Evolutionary conservation across 2,329 filamentous ascomycete species (phyloP).

Genomic region (Zelopaecilomyces penicillatus): DNA sequence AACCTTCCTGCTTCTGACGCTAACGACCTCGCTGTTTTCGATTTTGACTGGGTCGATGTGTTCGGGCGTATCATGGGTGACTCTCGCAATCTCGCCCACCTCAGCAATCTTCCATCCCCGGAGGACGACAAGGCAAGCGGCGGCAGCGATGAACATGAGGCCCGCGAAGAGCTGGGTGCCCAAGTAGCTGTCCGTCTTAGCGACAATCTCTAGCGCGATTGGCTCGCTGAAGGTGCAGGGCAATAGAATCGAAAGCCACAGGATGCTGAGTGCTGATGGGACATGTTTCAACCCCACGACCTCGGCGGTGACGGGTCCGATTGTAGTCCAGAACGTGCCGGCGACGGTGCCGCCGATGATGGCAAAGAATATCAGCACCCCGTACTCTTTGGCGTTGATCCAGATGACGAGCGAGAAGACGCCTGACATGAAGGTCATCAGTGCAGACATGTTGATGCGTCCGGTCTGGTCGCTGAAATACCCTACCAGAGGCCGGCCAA

Average conservation of each 20-base stretch:
- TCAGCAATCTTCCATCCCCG: constrained; percentile 32
- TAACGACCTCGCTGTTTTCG: constrained; percentile 21
- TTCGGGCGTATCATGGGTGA: constrained; percentile 20
- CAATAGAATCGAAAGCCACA: constrained; percentile 63
- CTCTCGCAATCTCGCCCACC: constrained; percentile 22
- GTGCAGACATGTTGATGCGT: constrained; percentile 61
- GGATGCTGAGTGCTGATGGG: constrained; percentile 58
- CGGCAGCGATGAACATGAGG: constrained; percentile 49
- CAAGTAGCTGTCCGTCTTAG: constrained; percentile 38
- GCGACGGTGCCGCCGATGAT: constrained; percentile 62
- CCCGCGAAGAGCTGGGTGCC: constrained; percentile 51
- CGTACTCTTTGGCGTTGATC: constrained; percentile 57
- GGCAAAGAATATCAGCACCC: constrained; percentile 62
- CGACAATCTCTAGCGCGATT: constrained; percentile 50
- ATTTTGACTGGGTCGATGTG: constrained; percentile 22
- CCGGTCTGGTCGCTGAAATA: constrained; percentile 63
- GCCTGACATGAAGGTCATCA: constrained; percentile 56
- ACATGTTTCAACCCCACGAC: constrained; percentile 63
- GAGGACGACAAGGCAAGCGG: constrained; percentile 22
- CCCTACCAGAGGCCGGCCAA: constrained; percentile 65
- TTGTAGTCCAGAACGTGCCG: constrained; percentile 63
- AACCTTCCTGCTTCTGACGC: constrained; percentile 18
- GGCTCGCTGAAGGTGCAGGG: constrained; percentile 62
- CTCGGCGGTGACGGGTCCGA: constrained; percentile 63
- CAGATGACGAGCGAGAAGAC: constrained; percentile 63